Base-by-base conservation (phyloP, 2,329 filamentous ascomycete genomes). In the Aureobasidium mangrovei region DNA sequence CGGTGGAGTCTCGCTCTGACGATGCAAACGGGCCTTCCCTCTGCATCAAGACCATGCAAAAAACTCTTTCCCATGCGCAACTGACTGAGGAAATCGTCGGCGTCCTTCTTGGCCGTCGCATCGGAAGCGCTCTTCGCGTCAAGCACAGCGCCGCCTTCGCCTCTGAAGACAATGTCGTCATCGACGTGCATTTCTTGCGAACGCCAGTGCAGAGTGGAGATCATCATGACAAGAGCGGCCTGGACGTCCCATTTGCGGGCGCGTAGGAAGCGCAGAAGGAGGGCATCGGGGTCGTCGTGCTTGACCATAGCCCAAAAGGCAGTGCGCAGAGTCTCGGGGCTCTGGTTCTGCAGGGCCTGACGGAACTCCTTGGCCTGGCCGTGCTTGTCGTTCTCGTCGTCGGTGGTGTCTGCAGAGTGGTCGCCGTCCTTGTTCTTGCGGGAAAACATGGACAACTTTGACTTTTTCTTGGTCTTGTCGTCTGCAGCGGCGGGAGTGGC, bases 241-340 rank as follows among this genome's bases (percentile, higher is more conserved):
- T 95, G 85, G 18, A 95, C 83, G 65, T 98, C 89, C 93, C 93
- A 98, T 71, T 95, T 95, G 43, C 90, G 79, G n/a, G 90, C 90
- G 49, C 90, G 79, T 55, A 95, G 74, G 69, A 95, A 95, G 40
- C 90, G 83, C 55, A 95, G 73, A 12, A 91, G 73, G 18, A 94
- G 74, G 2, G 85, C 86, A 71, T 98, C 93, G 0, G 93, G 93
- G 66, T 97, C 83, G 65, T 98, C 93, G 64, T 93, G 85, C 74
- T 97, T 98, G 56, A 91, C 81, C 89, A 96, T 95, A 61, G 75
- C 80, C 93, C 93, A 97, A 66, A 97, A 86, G 0, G 90, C 84
- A 12, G 78, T 76, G 51, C 90, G 82, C 60, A 98, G 81, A 41
- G 85, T 78, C 63, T 94, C 88, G 0, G 91, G 88, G 0, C 83